Conservation (phyloP, 140 eudicot species). For the Cichorium intybus region DNA sequence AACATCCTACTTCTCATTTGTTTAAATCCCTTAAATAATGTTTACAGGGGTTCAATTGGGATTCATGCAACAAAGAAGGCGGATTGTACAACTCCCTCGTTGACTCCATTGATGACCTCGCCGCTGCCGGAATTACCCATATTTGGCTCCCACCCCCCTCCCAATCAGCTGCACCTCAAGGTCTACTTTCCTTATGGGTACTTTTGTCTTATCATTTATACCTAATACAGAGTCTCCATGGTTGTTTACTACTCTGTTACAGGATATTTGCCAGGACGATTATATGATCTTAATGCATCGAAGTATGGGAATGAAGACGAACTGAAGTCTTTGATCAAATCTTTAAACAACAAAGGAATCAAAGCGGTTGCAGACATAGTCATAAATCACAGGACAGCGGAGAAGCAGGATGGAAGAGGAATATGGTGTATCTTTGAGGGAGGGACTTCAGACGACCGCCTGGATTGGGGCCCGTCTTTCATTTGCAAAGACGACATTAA, state of each 20-base stretch:
- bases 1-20: not conserved
- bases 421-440: conserved; percentile 66
- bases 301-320: conserved; percentile 46
- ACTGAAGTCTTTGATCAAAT: conserved; percentile 43
- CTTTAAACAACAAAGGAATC: conserved; percentile 52
- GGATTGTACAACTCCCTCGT: conserved; percentile 62
- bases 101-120: conserved; percentile 44
- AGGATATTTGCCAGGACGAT: conserved; percentile 75
- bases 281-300: conserved; percentile 68
- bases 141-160: conserved; percentile 87
- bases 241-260: not conserved
- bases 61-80: conserved; percentile 52
- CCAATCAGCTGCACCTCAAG: conserved; percentile 66
- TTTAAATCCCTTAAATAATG: not conserved
- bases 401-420: conserved; percentile 57
- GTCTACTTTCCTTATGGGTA: conserved; percentile 6
- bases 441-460: conserved; percentile 67
- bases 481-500: conserved; percentile 58
- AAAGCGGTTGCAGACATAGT: conserved; percentile 74
- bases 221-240: not conserved
- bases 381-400: conserved; percentile 69
- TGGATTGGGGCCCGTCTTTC: conserved; percentile 70
- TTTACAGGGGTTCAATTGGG: conserved; percentile 78
- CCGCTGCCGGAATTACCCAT: conserved; percentile 70
- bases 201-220: not conserved